These are phyloP conservation scores for Ophiostoma ips DNA, from an alignment of 2,329 filamentous ascomycete species.

Conservation along the genomic window DNA sequence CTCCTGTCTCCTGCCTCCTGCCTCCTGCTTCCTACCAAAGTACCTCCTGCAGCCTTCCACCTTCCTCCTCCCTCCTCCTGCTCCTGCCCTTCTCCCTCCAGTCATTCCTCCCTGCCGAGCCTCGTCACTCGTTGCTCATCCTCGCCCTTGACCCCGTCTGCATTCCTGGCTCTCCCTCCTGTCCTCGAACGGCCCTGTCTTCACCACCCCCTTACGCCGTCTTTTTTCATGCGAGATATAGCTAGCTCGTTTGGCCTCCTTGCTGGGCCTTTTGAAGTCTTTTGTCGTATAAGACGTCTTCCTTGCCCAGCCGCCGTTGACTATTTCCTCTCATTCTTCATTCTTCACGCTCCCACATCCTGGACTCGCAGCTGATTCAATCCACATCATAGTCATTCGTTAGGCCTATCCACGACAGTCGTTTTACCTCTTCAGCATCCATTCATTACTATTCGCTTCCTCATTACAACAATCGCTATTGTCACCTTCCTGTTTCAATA, in stretches of 20 bases:
- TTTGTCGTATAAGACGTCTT: conserved; percentile 4
- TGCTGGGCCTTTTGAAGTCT: not conserved
- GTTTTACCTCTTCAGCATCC: not conserved
- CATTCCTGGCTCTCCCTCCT: conserved; percentile 11
- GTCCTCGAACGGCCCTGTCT: conserved; percentile 5
- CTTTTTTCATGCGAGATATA: too few species aligned
- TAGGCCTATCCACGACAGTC: not conserved
- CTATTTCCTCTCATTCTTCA: not conserved
- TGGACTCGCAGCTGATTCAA: conserved; percentile 3
- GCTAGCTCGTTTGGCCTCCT: not conserved
- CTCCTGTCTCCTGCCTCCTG: not conserved
- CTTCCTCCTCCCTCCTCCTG: not conserved
- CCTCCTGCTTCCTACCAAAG: too few species aligned
- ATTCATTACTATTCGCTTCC: not conserved
- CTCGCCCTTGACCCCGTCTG: not conserved
- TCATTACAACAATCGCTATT: not conserved
- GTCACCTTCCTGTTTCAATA: not conserved
- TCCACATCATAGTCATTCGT: conserved; percentile 5
- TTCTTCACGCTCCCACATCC: not conserved
- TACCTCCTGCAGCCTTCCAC: too few species aligned
- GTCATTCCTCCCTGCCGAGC: not conserved
- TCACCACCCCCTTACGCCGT: conserved; percentile 1
- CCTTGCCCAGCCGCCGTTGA: conserved; percentile 4
- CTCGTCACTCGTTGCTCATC: conserved; percentile 13
- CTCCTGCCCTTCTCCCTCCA: not conserved